These are phyloP conservation scores for Skeletonema grethae DNA, from an alignment of 108 stramenopile genomes.

Conservation along the genomic window DNA sequence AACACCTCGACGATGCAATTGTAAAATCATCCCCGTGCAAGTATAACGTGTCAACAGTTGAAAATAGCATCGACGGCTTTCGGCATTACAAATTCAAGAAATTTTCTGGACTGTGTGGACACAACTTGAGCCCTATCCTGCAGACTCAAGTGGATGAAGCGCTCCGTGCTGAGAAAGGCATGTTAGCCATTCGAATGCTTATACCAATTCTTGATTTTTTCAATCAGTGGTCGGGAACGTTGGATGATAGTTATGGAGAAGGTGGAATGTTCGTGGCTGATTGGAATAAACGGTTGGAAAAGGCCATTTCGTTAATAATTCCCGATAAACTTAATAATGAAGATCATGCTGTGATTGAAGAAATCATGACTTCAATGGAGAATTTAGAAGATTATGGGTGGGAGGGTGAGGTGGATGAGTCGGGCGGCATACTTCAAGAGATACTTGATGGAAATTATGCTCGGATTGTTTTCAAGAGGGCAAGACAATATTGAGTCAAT, in stretches of 20 bases:
- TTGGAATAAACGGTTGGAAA: background rate
- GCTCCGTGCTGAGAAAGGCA: background rate
- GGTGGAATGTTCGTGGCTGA: background rate
- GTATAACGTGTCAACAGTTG: background rate
- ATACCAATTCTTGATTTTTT: background rate
- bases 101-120: background rate
- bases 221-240: background rate
- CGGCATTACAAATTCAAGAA: conserved; percentile 1
- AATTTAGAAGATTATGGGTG: background rate
- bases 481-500: background rate
- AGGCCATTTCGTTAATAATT: background rate
- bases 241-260: background rate
- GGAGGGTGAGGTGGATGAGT: background rate
- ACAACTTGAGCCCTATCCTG: background rate
- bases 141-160: background rate
- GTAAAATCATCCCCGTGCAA: background rate
- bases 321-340: background rate
- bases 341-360: background rate
- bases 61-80: background rate
- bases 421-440: background rate
- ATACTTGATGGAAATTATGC: background rate
- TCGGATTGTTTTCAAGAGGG: no score
- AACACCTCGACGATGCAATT: background rate
- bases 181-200: background rate
- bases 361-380: background rate